Base-by-base conservation (phyloP, 768 basidiomycete species). In the Russula earlei region DNA sequence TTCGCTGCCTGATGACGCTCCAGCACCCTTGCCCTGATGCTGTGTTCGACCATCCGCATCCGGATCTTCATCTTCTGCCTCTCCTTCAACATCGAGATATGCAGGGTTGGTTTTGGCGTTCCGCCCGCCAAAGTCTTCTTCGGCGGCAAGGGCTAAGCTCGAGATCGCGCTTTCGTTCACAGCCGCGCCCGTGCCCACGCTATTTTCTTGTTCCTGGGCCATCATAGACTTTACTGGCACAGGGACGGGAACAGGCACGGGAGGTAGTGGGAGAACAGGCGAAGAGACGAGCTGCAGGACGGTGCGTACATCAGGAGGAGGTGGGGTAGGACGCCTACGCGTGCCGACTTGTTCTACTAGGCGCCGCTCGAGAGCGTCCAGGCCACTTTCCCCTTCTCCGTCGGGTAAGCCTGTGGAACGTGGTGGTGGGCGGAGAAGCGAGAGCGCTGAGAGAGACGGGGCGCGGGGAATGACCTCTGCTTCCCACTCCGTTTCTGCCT, bases 281-380 rank as follows among this genome's bases (percentile, higher is more conserved):
- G 20, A 22, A 24, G 53, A 40, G 20, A 14, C 12, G 11, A 25
- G 25, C 20, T 51, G 45, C 50, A 75, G 61, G 41, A 74, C 65
- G 33, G 65, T 59, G 42, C 73, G 67, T 8, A 74, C 70, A 38
- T 75, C 71, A 0, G 72, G 69, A 11, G 66, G 64, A 40, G 61
- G 55, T 25, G 66, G 62, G 3, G 52, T 42, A 17, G 72, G 69
- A 0, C 66, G 59, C 63, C 70, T 74, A 48, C 82, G 75, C 19
- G 87, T 89, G 25, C 87, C 87, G 7, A 90, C 87, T 63, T 89
- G 81, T 0, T 79, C 81, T 0, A 85, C 68, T 4, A 91, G 70
- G 49, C 81, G 73, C 46, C 79, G 73, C 65, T 91, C 87, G 8
- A 91, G 70, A 3, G 82, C 87, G 60, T 91, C 87, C 3, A 91